Evolutionary conservation across 2,329 filamentous ascomycete genomes (phyloP).

Genomic region (Fusarium sp.): DNA sequence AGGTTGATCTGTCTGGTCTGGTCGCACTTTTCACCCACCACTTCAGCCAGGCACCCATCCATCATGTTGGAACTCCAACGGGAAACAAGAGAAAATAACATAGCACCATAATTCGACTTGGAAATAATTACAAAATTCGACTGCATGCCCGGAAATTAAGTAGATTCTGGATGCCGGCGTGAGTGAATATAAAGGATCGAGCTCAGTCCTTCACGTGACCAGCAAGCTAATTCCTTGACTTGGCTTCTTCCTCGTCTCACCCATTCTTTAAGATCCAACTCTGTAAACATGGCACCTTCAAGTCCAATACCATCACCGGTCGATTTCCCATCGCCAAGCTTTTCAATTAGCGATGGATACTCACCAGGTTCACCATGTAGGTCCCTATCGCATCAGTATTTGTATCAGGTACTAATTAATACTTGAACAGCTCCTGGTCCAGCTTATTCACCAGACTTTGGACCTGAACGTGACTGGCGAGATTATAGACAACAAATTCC

Average conservation of each 20-base stretch:
- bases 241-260: neutral
- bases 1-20: too few relatives aligned
- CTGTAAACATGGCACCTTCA: neutral
- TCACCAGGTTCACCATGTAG: neutral
- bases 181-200: too few relatives aligned
- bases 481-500: neutral
- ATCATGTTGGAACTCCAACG: neutral
- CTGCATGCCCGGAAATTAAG: too few relatives aligned
- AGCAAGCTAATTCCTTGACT: neutral
- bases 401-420: neutral
- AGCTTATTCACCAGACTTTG: neutral
- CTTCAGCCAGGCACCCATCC: too few relatives aligned
- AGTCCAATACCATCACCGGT: neutral
- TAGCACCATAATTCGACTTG: neutral
- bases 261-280: neutral
- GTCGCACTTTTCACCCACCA: too few relatives aligned
- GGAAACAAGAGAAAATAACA: neutral
- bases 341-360: neutral
- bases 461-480: neutral
- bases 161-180: too few relatives aligned
- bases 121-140: too few relatives aligned
- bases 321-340: neutral
- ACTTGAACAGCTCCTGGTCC: neutral
- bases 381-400: accelerated
- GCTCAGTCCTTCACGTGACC: neutral